Evolutionary conservation across 129 eudicot species (phyloP).

Genomic region (Saussurea involucrata): DNA sequence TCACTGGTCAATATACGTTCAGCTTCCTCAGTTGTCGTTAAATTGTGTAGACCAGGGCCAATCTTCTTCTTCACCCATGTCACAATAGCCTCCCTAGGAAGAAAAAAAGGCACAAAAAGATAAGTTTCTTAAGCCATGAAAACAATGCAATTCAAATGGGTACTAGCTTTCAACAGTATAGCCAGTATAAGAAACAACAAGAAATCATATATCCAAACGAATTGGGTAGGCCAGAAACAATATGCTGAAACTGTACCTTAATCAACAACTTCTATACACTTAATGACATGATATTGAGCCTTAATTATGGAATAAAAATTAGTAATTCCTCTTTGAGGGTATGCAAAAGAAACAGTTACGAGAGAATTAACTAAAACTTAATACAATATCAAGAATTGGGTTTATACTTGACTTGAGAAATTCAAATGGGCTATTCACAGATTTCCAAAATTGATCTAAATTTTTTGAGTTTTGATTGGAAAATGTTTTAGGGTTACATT

Average conservation of each 20-base stretch:
- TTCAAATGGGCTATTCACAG: background rate
- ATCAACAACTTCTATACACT: background rate
- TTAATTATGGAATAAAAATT: background rate
- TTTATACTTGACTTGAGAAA: background rate
- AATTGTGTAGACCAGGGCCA: constrained; percentile 58
- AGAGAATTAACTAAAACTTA: background rate
- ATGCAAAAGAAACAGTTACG: background rate
- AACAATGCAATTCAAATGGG: background rate
- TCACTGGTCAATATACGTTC: constrained; percentile 50
- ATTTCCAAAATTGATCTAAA: background rate
- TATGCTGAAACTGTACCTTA: background rate
- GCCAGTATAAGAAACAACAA: background rate
- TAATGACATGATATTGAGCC: background rate
- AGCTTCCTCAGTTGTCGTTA: constrained; percentile 63
- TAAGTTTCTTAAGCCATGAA: background rate
- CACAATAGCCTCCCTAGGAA: constrained; percentile 68
- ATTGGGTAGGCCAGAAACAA: background rate
- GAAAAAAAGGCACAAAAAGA: constrained; percentile 8
- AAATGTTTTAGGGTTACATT: background rate
- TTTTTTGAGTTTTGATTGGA: background rate
- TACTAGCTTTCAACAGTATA: background rate
- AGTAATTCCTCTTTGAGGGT: background rate
- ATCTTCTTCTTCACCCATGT: constrained; percentile 84
- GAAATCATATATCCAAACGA: background rate
- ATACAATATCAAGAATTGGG: background rate